Percentiles rank a stretch among this genome's conserved stretches.
Evolutionary conservation across 2,329 filamentous ascomycete species (phyloP).

Genomic region (Metarhizium robertsii): DNA sequence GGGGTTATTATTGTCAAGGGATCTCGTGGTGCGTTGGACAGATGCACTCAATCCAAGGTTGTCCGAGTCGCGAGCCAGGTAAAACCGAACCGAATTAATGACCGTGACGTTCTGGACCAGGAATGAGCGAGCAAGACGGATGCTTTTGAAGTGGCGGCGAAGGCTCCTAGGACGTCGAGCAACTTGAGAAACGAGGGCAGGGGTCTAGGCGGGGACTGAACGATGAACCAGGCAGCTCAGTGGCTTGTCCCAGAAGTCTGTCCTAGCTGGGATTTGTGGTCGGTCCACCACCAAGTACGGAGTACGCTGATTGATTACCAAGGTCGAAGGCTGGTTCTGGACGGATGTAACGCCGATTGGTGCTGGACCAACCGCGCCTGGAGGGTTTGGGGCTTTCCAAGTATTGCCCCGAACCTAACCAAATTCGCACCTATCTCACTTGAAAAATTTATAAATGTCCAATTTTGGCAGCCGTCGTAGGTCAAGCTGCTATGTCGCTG

Average conservation of each 20-base stretch:
- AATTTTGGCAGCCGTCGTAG: too few species aligned
- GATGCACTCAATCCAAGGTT: not conserved
- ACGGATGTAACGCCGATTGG: conserved; percentile 4
- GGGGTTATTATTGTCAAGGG: not conserved
- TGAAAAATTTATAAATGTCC: too few species aligned
- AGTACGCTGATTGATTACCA: too few species aligned
- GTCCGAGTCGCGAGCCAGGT: not conserved
- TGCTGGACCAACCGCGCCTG: not conserved
- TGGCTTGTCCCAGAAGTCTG: conserved; percentile 1
- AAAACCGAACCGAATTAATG: not conserved
- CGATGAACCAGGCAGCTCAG: not conserved
- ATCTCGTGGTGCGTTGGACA: not conserved
- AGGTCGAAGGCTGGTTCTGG: too few species aligned
- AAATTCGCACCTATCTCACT: too few species aligned
- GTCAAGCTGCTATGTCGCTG: too few species aligned
- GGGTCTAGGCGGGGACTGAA: conserved; percentile 3
- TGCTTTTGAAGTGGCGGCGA: conserved; percentile 3
- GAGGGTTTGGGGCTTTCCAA: not conserved
- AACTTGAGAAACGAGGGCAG: not conserved
- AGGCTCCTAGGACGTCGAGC: conserved; percentile 1
- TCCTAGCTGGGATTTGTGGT: conserved; percentile 1
- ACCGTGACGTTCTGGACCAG: not conserved
- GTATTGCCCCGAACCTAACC: too few species aligned
- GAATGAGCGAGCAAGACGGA: not conserved
- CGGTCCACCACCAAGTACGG: not conserved